A percentile compares a stretch with the other conserved stretches of the same genome.
Conservation (phyloP, 169 alveolate species). For the Plasmodium gaboni region DNA sequence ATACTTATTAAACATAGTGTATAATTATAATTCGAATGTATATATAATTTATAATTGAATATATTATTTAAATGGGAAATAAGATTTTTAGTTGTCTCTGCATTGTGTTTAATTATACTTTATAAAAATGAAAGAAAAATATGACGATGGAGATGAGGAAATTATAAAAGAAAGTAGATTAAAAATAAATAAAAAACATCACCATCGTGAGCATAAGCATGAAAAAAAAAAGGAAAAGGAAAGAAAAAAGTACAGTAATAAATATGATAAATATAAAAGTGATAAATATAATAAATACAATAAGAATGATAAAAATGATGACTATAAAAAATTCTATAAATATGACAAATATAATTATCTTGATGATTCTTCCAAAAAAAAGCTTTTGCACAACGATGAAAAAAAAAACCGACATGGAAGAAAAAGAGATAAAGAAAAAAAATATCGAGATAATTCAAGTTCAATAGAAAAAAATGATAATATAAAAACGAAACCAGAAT, state of each 20-base stretch:
- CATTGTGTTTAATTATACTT: neutral
- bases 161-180: neutral
- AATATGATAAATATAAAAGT: neutral
- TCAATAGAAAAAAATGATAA: neutral
- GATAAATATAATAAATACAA: neutral
- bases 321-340: too few species aligned
- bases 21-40: too few species aligned
- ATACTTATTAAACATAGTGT: too few species aligned
- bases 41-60: too few species aligned
- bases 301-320: neutral
- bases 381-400: neutral
- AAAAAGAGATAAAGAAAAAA: neutral
- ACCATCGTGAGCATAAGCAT: neutral
- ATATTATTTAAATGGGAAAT: too few species aligned
- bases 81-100: too few species aligned
- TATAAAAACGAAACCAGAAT: neutral
- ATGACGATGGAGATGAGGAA: neutral
- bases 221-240: constrained; percentile 3
- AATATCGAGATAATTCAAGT: neutral
- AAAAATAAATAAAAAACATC: constrained; percentile 5
- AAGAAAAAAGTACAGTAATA: neutral
- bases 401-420: neutral
- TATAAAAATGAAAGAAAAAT: constrained; percentile 20
- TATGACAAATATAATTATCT: neutral
- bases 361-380: neutral